Evolutionary conservation across 2,329 filamentous ascomycete species (phyloP), one percentile per base, ranked within the genome.

Genomic region (Ophiocordyceps australis): DNA sequence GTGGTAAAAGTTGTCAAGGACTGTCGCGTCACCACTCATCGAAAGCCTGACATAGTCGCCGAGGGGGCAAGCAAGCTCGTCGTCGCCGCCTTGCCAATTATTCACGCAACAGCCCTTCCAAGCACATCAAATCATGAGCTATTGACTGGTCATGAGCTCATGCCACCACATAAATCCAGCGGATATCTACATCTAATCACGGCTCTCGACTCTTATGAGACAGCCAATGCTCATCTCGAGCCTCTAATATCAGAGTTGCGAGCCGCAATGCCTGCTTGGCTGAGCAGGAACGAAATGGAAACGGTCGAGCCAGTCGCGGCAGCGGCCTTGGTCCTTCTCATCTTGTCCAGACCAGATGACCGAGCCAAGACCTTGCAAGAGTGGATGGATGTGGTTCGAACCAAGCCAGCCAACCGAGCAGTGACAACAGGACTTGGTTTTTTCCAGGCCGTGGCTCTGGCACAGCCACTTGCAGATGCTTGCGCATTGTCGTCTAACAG

Each of bases 11-110:
- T 64, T 6, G 39, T 71, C 9, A 37, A 46, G 14, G 49, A 57
- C 24, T 48, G 54, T 23, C 45, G 49, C 23, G 39, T 41, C 1
- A 55, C 50, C 0, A 51, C 51, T 3, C 65, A 61, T 33, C 57
- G 75, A 12, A 65, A 66, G 14, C 70, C 68, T 0, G 74, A 79
- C 30, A 54, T 78, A 14, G 57, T 77, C 4, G 66, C 68, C 15
- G 70, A 76, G 37, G 66, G 69, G 0, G 57, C 59, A 10, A 62
- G 67, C 35, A 55, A 53, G n/a, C 53, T 80, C 1, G 52, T 75
- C 9, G 53, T 65, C 6, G 59, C 70, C 5, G 44, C 53, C 1
- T 46, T 59, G 8, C 64, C 65, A 1, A 28, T 62, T 1, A 38
- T 68, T 3, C 52, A 65, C 28, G 36, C 49, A n/a, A 39, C 42